Percentiles rank a stretch among this genome's conserved stretches.
phyloP scores from a whole-genome alignment of 1,284 basidiomycete species.

The Cystobasidium sp. region DNA sequence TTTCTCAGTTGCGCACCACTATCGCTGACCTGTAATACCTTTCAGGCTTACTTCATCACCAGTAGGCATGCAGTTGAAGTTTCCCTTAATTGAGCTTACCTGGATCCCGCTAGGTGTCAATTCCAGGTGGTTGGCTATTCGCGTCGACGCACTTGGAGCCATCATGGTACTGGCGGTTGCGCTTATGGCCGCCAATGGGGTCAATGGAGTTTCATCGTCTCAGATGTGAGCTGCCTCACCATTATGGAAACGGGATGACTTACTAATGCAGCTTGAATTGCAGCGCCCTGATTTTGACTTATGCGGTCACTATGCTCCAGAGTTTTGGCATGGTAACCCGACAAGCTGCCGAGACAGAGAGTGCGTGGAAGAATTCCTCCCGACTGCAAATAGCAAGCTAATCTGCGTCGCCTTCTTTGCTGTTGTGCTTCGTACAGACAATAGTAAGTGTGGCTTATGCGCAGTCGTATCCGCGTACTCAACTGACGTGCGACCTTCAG shows the following conservation, averaged over 20 bases:
- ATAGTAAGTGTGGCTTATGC: not conserved
- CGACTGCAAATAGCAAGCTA: not conserved
- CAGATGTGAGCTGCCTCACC: conserved; percentile 69
- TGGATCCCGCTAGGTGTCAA: conserved; percentile 58
- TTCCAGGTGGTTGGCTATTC: conserved; percentile 83
- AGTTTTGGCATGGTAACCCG: conserved; percentile 38
- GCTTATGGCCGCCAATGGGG: conserved; percentile 69
- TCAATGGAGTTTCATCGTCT: conserved; percentile 72
- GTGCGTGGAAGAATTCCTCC: conserved; percentile 56
- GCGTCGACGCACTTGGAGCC: conserved; percentile 81
- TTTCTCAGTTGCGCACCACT: not conserved
- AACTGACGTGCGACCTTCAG: not conserved
- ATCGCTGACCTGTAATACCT: conserved; percentile 67
- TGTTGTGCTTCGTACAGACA: not conserved
- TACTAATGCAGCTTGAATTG: conserved; percentile 65
- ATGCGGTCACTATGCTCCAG: conserved; percentile 22
- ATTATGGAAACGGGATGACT: conserved; percentile 73
- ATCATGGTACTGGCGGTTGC: conserved; percentile 76
- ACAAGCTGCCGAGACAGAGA: conserved; percentile 75
- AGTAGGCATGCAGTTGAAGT: not conserved
- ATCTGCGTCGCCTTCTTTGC: not conserved
- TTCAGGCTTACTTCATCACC: conserved; percentile 61
- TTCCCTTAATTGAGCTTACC: not conserved
- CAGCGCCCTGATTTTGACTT: conserved; percentile 54
- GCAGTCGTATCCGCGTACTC: not conserved